phyloP scores from a whole-genome alignment of 2,329 filamentous ascomycete genomes.

The Talaromyces sp. region DNA sequence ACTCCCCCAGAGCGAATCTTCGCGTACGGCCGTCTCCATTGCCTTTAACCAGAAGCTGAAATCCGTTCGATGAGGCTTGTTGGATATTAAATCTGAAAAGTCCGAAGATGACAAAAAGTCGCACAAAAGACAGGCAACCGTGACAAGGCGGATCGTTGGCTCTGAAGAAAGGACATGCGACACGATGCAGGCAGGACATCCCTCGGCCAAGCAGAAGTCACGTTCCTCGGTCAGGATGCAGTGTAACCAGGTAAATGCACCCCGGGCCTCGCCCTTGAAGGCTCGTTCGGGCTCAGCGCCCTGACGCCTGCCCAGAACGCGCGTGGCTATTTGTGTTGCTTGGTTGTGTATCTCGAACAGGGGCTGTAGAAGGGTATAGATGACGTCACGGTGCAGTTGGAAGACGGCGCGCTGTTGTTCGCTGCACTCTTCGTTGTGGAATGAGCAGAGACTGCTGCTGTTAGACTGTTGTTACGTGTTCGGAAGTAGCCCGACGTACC shows the following conservation, averaged over 20 bases:
- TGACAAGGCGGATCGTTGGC: constrained; percentile 43
- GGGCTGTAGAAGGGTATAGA: constrained; percentile 58
- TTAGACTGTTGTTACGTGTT: not conserved
- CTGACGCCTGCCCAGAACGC: constrained; percentile 47
- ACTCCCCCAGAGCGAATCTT: constrained; percentile 45
- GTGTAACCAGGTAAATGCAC: constrained; percentile 58
- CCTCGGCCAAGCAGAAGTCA: constrained; percentile 56
- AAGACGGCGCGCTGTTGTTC: constrained; percentile 33
- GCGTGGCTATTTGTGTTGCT: constrained; percentile 52
- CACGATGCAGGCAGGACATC: constrained; percentile 51
- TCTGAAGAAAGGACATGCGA: constrained; percentile 44
- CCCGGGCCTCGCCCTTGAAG: constrained; percentile 55
- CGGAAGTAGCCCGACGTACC: not conserved
- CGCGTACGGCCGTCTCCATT: constrained; percentile 39
- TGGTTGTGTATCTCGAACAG: constrained; percentile 56
- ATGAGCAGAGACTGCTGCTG: constrained; percentile 34
- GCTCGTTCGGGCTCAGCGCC: constrained; percentile 56
- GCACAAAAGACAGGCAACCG: constrained; percentile 42
- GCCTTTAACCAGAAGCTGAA: constrained; percentile 41
- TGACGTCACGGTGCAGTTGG: constrained; percentile 56
- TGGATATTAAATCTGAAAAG: constrained; percentile 20
- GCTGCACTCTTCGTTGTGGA: constrained; percentile 33
- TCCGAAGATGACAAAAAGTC: constrained; percentile 31
- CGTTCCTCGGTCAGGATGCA: constrained; percentile 57
- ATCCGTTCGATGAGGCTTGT: constrained; percentile 22